Conservation (phyloP, 768 basidiomycete species). For the Boletus pseudopeckii region DNA sequence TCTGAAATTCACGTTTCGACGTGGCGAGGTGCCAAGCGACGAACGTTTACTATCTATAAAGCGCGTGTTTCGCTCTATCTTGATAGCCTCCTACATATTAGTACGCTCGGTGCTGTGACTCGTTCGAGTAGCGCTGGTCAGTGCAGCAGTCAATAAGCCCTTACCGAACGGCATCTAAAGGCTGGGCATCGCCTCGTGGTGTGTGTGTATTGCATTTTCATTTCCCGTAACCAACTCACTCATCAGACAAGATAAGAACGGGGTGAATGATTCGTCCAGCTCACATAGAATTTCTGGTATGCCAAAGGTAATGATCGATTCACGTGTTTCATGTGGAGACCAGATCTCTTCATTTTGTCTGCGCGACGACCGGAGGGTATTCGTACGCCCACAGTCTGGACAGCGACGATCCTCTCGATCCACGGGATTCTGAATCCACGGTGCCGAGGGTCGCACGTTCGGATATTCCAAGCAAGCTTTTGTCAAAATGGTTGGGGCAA, state of each 20-base stretch:
- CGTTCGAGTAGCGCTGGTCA: too few relatives aligned
- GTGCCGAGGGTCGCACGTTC: background rate
- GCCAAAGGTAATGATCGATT: background rate
- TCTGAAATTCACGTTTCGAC: background rate
- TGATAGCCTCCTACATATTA: background rate
- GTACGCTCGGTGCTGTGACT: background rate
- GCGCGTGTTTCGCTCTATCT: background rate
- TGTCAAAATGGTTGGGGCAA: background rate
- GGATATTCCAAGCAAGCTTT: background rate
- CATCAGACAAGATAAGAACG: background rate
- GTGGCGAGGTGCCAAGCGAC: background rate
- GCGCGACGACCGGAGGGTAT: background rate
- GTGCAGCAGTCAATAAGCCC: background rate
- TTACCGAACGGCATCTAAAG: background rate
- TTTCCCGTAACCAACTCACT: background rate
- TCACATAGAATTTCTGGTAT: background rate
- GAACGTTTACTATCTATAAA: background rate
- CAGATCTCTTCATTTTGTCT: background rate
- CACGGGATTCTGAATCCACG: background rate
- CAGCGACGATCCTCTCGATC: background rate
- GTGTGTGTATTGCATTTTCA: background rate
- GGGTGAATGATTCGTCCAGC: conserved; percentile 1
- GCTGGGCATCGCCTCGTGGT: background rate
- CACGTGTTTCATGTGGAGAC: conserved; percentile 2
- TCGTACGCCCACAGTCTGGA: background rate